phyloP scores from a whole-genome alignment of 164 flowering plant species.

The Sextonia rubra region DNA sequence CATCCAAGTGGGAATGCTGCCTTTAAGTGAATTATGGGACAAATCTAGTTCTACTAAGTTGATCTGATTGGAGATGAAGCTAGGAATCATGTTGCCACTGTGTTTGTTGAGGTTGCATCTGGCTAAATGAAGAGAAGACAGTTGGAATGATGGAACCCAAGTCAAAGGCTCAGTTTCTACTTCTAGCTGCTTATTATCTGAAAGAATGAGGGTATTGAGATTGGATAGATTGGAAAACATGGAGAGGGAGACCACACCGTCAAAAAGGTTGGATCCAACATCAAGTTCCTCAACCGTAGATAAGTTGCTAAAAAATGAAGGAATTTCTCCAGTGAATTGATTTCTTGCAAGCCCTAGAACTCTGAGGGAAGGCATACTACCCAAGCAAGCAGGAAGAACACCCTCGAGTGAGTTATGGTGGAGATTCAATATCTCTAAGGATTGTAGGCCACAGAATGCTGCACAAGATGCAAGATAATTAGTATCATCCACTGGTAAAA shows the following conservation, averaged over 20 bases:
- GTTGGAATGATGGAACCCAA: slow-evolving; percentile 6
- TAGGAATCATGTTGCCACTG: background rate
- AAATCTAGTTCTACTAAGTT: background rate
- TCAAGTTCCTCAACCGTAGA: background rate
- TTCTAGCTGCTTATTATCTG: background rate
- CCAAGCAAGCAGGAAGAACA: slow-evolving; percentile 1
- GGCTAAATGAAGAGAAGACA: background rate
- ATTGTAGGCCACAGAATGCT: background rate
- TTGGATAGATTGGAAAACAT: background rate
- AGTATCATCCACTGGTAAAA: background rate
- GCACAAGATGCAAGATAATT: background rate
- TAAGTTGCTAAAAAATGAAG: background rate
- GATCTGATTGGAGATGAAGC: background rate
- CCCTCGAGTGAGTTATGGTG: background rate
- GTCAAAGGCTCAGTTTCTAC: background rate
- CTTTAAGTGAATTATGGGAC: background rate
- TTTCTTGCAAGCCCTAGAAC: background rate
- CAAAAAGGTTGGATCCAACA: background rate
- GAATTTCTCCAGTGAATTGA: background rate
- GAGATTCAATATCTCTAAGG: background rate
- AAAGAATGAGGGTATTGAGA: background rate
- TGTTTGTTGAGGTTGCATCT: background rate
- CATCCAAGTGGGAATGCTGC: slow-evolving; percentile 8
- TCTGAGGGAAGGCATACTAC: background rate
- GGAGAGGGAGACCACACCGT: background rate